Base-by-base conservation (phyloP, 2,329 filamentous ascomycete species). In the Zymoseptoria ardabiliae region DNA sequence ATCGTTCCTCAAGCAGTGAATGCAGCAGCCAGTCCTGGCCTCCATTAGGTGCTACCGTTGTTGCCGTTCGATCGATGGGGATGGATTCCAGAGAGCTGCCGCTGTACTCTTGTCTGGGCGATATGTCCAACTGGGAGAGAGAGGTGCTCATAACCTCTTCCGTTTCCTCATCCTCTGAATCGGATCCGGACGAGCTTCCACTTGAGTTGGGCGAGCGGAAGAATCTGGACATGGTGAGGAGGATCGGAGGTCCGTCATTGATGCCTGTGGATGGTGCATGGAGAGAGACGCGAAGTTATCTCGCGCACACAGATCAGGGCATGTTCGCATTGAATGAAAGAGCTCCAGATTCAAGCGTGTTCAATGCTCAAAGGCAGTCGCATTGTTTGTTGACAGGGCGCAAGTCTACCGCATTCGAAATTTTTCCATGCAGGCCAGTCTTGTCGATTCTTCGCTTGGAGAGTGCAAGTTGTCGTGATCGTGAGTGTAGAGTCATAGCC, bases 1-100 rank as follows among this genome's bases (percentile, higher is more conserved):
- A 75, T 56, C 75, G 73, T 51, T 78, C 74, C 65, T 80, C 78
- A 1, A 80, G 68, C 21, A 80, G 62, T 2, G 78, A 73, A 64
- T 79, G 77, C 4, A 80, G 63, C 10, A 79, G 62, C 13, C 77
- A 63, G 57, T 78, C 73, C 35, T 66, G 63, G 20, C 55, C 58
- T 9, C 50, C 54, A 9, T 49, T 41, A 3, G 53, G 48, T 10
- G 35, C 50, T 19, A 51, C 58, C 49, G 30, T 22, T 9, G 41
- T 22, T 17, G 49, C 57, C n/a, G 58, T 54, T 13, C 57, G 54
- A 23, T 58, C 56, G 41, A 60, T n/a, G 19, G 59, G 50, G 19
- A 59, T 57, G 17, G 63, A 50, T 19, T 59, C 58, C 49, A 59
- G 21, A 19, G 55, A 23, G 10, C 21, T 50, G 2, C 45, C 54